These are phyloP conservation scores for Tricladium varicosporioides DNA, from an alignment of 2,329 filamentous ascomycete species.

Conservation along the genomic window DNA sequence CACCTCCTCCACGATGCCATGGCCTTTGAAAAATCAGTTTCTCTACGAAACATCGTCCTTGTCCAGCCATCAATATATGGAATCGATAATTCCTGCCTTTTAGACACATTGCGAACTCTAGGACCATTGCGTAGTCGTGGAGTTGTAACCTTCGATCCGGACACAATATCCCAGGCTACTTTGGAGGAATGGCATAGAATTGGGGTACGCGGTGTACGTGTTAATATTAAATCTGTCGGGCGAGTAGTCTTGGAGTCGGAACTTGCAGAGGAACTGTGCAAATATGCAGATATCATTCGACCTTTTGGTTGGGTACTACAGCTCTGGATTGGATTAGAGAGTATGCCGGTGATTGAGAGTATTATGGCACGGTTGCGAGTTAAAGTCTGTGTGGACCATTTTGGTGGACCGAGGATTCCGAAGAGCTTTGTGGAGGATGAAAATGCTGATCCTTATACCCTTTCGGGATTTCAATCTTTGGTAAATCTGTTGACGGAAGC, in stretches of 20 bases:
- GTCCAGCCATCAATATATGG: conserved; percentile 63
- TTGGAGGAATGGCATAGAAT: conserved; percentile 53
- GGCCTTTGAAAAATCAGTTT: conserved; percentile 48
- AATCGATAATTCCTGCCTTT: conserved; percentile 56
- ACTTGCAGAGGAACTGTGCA: conserved; percentile 28
- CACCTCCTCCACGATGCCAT: conserved; percentile 51
- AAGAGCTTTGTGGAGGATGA: background rate
- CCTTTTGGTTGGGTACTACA: conserved; percentile 21
- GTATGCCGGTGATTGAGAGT: too few relatives aligned
- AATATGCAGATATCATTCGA: conserved; percentile 49
- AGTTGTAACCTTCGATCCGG: conserved; percentile 55
- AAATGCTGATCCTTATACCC: conserved; percentile 12
- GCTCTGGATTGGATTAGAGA: too few relatives aligned
- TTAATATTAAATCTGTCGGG: conserved; percentile 57
- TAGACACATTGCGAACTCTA: conserved; percentile 50
- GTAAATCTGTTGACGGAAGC: conserved; percentile 12
- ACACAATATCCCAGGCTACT: conserved; percentile 35
- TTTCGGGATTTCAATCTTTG: conserved; percentile 7
- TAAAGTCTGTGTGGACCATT: too few relatives aligned
- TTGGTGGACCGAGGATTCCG: too few relatives aligned
- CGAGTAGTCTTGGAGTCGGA: conserved; percentile 16
- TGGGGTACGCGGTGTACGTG: conserved; percentile 57
- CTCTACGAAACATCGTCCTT: conserved; percentile 51
- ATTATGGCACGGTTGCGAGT: too few relatives aligned
- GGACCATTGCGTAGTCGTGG: conserved; percentile 50